Evolutionary conservation across 163 green algal species (phyloP), one percentile per base, ranked within the genome.

Genomic region (Coccomyxa subellipsoidea): DNA sequence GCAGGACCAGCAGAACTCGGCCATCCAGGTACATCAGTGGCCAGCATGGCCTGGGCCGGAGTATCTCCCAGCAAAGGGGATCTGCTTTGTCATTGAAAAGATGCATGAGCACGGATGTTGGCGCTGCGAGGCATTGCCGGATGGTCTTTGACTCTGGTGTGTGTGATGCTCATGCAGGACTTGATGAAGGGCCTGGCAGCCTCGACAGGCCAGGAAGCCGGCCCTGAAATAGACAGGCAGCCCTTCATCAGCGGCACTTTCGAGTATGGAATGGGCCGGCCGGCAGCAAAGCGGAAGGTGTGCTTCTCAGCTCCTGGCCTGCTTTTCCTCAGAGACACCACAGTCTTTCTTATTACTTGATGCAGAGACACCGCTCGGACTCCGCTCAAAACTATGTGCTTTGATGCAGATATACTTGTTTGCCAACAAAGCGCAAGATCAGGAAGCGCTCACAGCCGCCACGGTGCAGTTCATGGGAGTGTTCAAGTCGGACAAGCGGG

Each of bases 191-290:
- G 66, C 27, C 32, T 73, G 66, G 27, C 66, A 73, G 66, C 29
- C 21, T 73, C 66, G 29, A 73, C 66, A 73, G 66, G 66, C 21
- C 66, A 73, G 66, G 27, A 32, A 34, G 8, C 8, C 27, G 66
- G n/a, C 21, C 5, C 47, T 18, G 47, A 59, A 59, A 7, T 18
- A 12, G 47, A 59, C 47, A 59, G 15, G 47, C 40, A 66, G 70
- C 84, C 84, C n/a, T 81, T 80, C 36, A 73, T 87, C 76, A 83
- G 71, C 23, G 84, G 84, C 76, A 85, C 80, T 7, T 87, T 87
- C 47, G 84, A 87, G 80, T 87, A 87, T 34, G 84, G 84, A 23
- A 7, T 84, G 7, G 80, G 80, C 6, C 80, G 84, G 25, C 34
- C 77, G 71, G 76, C 78, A 31, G 70, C 38, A 21, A 32, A 36